Base-by-base conservation (phyloP, 2,329 filamentous ascomycete genomes). In the Diaporthe sp. region DNA sequence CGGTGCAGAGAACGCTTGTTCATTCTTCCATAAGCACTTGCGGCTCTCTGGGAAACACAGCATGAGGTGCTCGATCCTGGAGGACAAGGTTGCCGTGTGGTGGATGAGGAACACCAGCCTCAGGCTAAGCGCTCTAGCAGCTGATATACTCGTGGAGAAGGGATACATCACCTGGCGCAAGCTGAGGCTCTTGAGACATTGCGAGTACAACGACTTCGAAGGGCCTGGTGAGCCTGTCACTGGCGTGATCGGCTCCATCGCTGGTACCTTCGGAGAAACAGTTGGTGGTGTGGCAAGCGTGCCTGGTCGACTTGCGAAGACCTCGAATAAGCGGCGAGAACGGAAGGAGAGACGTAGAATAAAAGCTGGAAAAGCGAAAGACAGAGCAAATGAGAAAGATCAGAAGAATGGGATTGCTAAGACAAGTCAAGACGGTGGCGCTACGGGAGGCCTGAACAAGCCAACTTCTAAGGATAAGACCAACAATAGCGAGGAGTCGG, bases 151-250 rank as follows among this genome's bases (percentile, higher is more conserved):
- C 2, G 90, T 93, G 4, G 87, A 89, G 47, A 87, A 87, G 77
- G 91, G 90, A n/a, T 87, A 90, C 77, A 80, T 94, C 31, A 87
- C 88, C 34, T 94, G 92, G 90, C 90, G 88, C 73, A 89, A 91
- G 75, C 83, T 95, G 63, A 88, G 90, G 17, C 86, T 95, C 0
- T 80, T 94, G 12, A 87, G 93, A 12, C 92, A 94, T 79, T 90
- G 89, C 70, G 92, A 94, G 79, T 95, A 93, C 92, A 94, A 94
- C 78, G 93, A 95, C 79, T 95, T 94, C 79, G 92, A 94, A 78
- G 94, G 94, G 0, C 93, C 93, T 0, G 93, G 93, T 0, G 93
- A 95, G 80, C 93, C 93, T 0, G 85, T 95, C 17, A 94, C 92
- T 0, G 93, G 93, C 4, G 85, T 90, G 5, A 90, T 90, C 47